Evolutionary conservation across 2,329 filamentous ascomycete species (phyloP), one percentile per base, ranked within the genome.

Genomic region (Ophiostoma sp.): DNA sequence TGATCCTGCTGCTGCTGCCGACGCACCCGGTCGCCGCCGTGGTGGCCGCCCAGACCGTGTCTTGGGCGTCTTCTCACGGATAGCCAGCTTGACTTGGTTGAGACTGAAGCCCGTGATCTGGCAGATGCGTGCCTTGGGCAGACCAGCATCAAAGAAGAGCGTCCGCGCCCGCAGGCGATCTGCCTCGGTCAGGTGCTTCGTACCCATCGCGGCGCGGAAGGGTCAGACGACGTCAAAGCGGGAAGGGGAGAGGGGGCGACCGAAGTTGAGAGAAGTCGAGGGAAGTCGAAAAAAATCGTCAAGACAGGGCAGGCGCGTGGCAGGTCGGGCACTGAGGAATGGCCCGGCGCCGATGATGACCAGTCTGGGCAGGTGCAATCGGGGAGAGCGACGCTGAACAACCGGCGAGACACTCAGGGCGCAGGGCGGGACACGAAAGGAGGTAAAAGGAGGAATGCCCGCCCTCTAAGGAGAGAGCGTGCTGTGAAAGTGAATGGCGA

Each of bases 141-240:
- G 70, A 4, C 75, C 73, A 19, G 70, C 75, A 36, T 76, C 73
- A 33, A 76, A 76, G 45, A 75, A 76, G 71, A 77, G 75, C 25
- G 70, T 74, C 5, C 75, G 74, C 28, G 75, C 74, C 31, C 74
- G 73, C 22, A 76, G 42, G 64, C 76, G 74, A 61, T 77, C 76
- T 2, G 73, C 70, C 73, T 75, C 74, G 5, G 76, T 77, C n/a
- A 77, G 75, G 55, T 77, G 76, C 28, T 77, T 77, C 7, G 76
- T 77, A 71, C 76, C 76, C 75, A 76, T 74, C 19, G 33, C 22
- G 9, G 50, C n/a, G 50, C n/a, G 25, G 19, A 63, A 28, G 64
- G n/a, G 22, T 36, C 11, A 28, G 22, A 22, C 36, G 22, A 9
- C 3, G 28, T 59, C 22, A 45, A 28, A 31, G 12, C 25, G 22